A percentile compares a stretch with the other conserved stretches of the same genome.
Conservation (phyloP, 1,284 basidiomycete species). For the Ceratobasidium sp. region DNA sequence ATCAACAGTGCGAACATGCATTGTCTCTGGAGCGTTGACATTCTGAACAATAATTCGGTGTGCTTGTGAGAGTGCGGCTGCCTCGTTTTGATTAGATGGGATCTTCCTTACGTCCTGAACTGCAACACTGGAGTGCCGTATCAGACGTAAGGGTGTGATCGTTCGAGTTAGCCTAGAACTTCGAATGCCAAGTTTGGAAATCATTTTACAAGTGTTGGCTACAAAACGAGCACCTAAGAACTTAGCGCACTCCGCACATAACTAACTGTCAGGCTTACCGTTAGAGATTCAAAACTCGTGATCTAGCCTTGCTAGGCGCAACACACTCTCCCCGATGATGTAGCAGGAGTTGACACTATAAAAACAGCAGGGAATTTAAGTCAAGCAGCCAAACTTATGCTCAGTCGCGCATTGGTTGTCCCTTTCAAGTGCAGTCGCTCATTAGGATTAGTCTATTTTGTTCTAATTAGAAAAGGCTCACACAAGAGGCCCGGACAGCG, state of each 20-base stretch:
- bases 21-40: constrained; percentile 2
- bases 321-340: not conserved
- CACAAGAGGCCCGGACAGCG: not conserved
- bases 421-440: not conserved
- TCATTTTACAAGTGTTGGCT: constrained; percentile 30
- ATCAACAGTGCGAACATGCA: constrained; percentile 58
- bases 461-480: constrained; percentile 3
- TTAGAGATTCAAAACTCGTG: not conserved
- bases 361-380: not conserved
- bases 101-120: not conserved
- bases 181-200: constrained; percentile 25
- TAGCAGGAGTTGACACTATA: constrained; percentile 4
- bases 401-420: not conserved
- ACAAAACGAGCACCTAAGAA: not conserved
- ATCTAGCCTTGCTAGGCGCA: not conserved
- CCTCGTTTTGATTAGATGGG: not conserved
- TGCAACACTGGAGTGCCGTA: constrained; percentile 27
- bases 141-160: constrained; percentile 6
- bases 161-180: constrained; percentile 5
- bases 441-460: not conserved
- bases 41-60: constrained; percentile 3
- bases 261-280: not conserved
- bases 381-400: not conserved
- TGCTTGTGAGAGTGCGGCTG: constrained; percentile 25
- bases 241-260: not conserved